A percentile compares a stretch with the other conserved stretches of the same genome.
Evolutionary conservation across 2,329 filamentous ascomycete genomes (phyloP).

Genomic region (Colletotrichum somersetense): DNA sequence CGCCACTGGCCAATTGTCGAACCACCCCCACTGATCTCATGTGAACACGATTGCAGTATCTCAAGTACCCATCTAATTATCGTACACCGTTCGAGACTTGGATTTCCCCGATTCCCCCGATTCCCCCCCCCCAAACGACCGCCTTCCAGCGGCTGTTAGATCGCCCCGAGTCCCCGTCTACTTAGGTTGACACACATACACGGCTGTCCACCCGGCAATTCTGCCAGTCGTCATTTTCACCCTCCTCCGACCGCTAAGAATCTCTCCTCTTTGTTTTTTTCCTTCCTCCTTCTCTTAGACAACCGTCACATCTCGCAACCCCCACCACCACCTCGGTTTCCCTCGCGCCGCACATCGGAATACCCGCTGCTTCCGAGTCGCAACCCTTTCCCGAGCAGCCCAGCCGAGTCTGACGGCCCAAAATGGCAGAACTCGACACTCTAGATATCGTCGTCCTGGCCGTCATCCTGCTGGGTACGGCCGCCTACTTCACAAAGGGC

Average conservation of each 20-base stretch:
- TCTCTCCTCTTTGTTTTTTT: conserved; percentile 10
- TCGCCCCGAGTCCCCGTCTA: conserved; percentile 18
- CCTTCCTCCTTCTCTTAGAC: background rate
- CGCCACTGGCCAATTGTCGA: conserved; percentile 30
- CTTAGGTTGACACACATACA: conserved; percentile 1
- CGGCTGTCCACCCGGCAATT: conserved; percentile 30
- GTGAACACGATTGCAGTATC: conserved; percentile 42
- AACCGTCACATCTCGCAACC: conserved; percentile 2
- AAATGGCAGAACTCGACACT: conserved; percentile 95
- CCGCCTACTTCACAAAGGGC: conserved; percentile 98
- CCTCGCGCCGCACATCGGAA: conserved; percentile 9
- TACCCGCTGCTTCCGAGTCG: conserved; percentile 15
- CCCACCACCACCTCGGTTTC: conserved; percentile 18
- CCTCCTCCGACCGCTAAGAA: conserved; percentile 6
- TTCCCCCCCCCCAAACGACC: conserved; percentile 16
- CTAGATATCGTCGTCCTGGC: conserved; percentile 94
- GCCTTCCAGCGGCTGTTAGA: conserved; percentile 30
- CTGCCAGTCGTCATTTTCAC: conserved; percentile 2
- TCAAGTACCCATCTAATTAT: no score
- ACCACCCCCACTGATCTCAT: conserved; percentile 39
- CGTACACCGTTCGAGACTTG: conserved; percentile 15
- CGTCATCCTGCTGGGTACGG: conserved; percentile 84
- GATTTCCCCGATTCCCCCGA: conserved; percentile 26
- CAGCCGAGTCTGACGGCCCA: conserved; percentile 30
- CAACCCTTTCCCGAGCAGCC: conserved; percentile 12